Base-by-base conservation (phyloP, 371 early-diverging fungal species). In the Mucor sp. region DNA sequence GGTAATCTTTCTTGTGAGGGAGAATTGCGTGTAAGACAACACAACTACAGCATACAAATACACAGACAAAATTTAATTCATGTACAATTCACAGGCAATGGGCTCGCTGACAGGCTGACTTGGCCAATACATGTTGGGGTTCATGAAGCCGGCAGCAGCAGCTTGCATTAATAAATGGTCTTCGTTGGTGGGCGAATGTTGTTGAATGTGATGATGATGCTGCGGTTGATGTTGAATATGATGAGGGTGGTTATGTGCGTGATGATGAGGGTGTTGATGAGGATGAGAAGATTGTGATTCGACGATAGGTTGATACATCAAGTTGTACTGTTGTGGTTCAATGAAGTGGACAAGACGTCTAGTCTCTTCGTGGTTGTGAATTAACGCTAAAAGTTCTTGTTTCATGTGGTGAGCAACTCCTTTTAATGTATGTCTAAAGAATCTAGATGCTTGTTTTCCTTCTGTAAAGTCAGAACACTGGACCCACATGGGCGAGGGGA, bases 381-480 rank as follows among this genome's bases (percentile, higher is more conserved):
- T 75, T 50, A 83, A 50, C n/a, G 72, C 62, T 27, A 75, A 43
- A 15, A 84, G 32, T 61, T 89, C 88, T 68, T 82, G 79, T 69
- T 85, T 85, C 56, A 90, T 62, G 7, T 75, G 69, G 35, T 83
- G 77, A 5, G 85, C 75, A 11, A 86, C 62, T 4, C 90, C 90
- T 58, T 86, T 85, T 41, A 91, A 75, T 7, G 90, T 82, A 63
- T 93, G 93, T 48, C 85, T 78, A 60, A 82, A 83, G 68, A 86
- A 84, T 11, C 85, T 65, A 21, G 90, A 86, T 6, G 91, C 92
- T 79, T 91, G 91, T 66, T 83, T 85, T 62, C 82, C 81, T 67
- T 91, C 92, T 12, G 92, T 93, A 63, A 93, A 93, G 68, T 93
- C 93, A 28, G 86, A 85, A 75, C 92, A 91, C 66, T 86, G 87